These are phyloP conservation scores for Rhexocercosporidium sp. DNA, from an alignment of 2,329 filamentous ascomycete species.

Conservation along the genomic window DNA sequence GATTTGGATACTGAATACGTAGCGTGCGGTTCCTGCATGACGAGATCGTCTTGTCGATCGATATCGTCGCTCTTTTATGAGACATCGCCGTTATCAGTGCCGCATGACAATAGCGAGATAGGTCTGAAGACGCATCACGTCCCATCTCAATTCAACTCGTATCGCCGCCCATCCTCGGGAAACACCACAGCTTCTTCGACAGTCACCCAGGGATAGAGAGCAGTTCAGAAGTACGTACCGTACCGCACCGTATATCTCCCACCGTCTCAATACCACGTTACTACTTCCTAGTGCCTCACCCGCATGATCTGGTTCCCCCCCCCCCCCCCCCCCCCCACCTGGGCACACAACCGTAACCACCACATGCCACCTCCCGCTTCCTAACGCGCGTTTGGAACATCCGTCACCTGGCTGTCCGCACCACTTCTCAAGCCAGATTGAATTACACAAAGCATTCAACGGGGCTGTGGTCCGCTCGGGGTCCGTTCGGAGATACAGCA, in stretches of 20 bases:
- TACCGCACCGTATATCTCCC: background rate
- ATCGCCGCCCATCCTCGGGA: background rate
- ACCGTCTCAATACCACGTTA: background rate
- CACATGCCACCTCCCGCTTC: background rate
- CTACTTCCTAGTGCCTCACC: background rate
- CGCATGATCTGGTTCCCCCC: constrained; percentile 1
- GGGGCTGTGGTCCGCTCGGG: no score
- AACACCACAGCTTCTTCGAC: no score
- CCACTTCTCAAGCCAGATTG: no score
- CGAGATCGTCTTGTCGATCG: background rate
- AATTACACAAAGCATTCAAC: no score
- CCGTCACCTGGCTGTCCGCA: background rate
- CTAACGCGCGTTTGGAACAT: constrained; percentile 1
- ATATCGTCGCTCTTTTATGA: background rate
- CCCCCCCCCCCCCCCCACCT: no score
- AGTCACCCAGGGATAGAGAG: background rate
- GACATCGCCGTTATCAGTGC: background rate
- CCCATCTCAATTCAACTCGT: no score
- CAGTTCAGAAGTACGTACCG: background rate
- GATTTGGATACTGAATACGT: no score
- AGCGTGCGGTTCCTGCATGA: background rate
- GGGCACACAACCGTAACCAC: background rate
- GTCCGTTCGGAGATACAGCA: no score
- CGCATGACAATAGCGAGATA: background rate
- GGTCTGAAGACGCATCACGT: no score